phyloP scores from a whole-genome alignment of 2,329 filamentous ascomycete species.

The Coniochaeta ligniaria region DNA sequence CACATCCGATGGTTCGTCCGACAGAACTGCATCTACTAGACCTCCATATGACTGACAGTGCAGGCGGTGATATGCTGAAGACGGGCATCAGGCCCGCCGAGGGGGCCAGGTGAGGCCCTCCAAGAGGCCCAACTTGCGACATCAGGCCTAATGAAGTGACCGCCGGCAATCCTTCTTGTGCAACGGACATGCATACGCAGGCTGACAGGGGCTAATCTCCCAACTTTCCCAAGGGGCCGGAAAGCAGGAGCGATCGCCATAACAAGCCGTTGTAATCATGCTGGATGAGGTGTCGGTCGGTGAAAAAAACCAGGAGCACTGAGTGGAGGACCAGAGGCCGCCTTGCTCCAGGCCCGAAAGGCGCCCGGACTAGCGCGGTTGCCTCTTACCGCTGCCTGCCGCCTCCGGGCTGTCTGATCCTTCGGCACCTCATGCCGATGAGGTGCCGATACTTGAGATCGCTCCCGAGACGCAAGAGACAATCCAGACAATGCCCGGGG shows the following conservation, averaged over 20 bases:
- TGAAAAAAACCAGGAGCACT: neutral
- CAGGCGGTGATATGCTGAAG: neutral
- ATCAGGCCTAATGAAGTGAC: neutral
- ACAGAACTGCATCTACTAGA: neutral
- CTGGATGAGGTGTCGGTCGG: neutral
- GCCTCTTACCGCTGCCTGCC: neutral
- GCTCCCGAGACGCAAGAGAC: neutral
- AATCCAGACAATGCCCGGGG: no score
- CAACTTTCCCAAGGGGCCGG: neutral
- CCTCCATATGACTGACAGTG: no score
- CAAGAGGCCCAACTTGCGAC: neutral
- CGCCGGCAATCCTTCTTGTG: neutral
- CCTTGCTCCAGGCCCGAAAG: neutral
- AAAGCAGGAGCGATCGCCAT: neutral
- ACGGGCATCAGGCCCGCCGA: neutral
- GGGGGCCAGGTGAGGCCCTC: neutral
- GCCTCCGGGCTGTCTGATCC: neutral
- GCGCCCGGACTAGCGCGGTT: neutral
- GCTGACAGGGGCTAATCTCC: neutral
- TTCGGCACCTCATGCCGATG: neutral
- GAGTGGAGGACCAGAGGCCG: neutral
- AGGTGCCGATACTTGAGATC: neutral
- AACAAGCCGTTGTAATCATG: neutral
- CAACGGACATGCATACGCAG: neutral
- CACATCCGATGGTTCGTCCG: neutral